phyloP scores from a whole-genome alignment of 768 basidiomycete species.

The Podaxis rugospora region DNA sequence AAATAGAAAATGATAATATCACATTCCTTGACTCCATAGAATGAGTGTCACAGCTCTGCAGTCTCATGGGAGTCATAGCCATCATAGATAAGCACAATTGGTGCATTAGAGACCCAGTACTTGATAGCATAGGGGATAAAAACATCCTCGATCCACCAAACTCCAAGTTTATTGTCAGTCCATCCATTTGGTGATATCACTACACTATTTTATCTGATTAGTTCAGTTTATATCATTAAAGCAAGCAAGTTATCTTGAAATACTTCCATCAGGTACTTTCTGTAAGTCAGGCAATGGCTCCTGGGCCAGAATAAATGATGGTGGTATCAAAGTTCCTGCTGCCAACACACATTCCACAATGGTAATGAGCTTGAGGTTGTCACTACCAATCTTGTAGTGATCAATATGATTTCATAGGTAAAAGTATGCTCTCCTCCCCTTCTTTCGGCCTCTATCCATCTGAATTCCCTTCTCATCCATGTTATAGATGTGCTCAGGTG shows the following conservation, averaged over 20 bases:
- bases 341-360: conserved; percentile 36
- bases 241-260: not conserved
- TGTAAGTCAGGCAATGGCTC: conserved; percentile 7
- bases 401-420: conserved; percentile 15
- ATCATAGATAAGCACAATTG: conserved; percentile 22
- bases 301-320: conserved; percentile 25
- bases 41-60: not conserved
- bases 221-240: not conserved
- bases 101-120: not conserved
- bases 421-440: not conserved
- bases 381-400: conserved; percentile 21
- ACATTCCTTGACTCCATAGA: conserved; percentile 10
- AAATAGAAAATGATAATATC: conserved; percentile 28
- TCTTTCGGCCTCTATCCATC: conserved; percentile 24
- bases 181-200: conserved; percentile 21
- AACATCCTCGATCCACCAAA: conserved; percentile 16
- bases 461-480: conserved; percentile 33
- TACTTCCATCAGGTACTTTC: not conserved
- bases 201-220: conserved; percentile 13
- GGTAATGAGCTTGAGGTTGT: conserved; percentile 37
- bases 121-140: conserved; percentile 18
- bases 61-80: conserved; percentile 20
- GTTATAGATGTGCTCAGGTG: conserved; percentile 27
- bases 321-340: conserved; percentile 21
- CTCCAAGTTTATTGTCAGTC: conserved; percentile 19